Evolutionary conservation across 306 rosid genomes (phyloP), one percentile per base, ranked within the genome.

Genomic region (Dalbergia oliveri): DNA sequence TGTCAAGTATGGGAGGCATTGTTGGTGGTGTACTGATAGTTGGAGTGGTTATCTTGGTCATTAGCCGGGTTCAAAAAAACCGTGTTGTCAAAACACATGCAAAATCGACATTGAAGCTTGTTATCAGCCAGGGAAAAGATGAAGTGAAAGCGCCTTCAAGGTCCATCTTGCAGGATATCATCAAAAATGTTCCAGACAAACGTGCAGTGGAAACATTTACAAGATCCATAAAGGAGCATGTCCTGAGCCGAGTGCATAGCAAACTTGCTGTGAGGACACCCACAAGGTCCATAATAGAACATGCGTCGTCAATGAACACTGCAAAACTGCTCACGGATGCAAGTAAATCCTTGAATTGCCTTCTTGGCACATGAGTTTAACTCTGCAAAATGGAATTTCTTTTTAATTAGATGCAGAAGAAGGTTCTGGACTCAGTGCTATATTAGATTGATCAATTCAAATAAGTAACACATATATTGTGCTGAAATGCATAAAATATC

Each of bases 261-360:
- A 80, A 66, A 10, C 67, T 16, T 39, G 61, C 0, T 67, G 47
- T 15, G 23, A 83, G 79, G 73, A 66, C 82, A 16, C 67, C 67
- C 31, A 53, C 87, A 54, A 86, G 85, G 85, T 84, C 90, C 58
- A 90, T 90, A 53, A 75, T 85, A 35, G 99, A 90, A 86, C 87
- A 72, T 66, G 88, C 56, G 43, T 88, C 93, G 0, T 68, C 92
- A 73, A 77, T 69, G 16, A 89, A 87, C 91, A 93, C 97, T 6
- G 93, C 97, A 66, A 91, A 87, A 81, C 88, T 91, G 45, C 99
- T 95, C 78, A 90, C 94, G 1, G 97, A 91, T 88, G 99, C 99
- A 79, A 91, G 99, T 95, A 88, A 93, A 78, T 80, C 13, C 58
- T 10, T 59, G 56, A 60, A 84, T 83, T 73, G 78, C 56, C 21